Base-by-base conservation (phyloP, 768 basidiomycete genomes). In the Collybia nuda region DNA sequence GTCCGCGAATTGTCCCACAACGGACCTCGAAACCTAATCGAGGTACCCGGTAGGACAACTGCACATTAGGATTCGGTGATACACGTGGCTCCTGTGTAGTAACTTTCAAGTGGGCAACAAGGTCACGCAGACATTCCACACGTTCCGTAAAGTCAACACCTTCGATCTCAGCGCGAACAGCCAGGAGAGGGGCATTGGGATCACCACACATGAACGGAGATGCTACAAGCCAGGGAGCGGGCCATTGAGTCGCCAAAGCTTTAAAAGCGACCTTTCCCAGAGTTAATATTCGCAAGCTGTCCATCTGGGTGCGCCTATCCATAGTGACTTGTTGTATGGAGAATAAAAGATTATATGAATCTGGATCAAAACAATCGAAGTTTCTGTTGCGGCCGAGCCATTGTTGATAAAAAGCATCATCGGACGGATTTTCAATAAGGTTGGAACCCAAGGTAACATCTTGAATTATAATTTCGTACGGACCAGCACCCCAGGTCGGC, bases 181-280 rank as follows among this genome's bases (percentile, higher is more conserved):
- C 77, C 17, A 88, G 41, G 11, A 84, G 69, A 9, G 87, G 75
- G 8, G 77, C 71, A 59, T 84, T 84, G 7, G 82, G 77, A 58
- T 86, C 85, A 19, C 79, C 81, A 11, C 67, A 53, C 39, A 85
- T 62, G 56, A 84, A 81, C 0, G 76, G 68, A 18, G 77, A 69
- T 2, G 74, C 64, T 26, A 66, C 65, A 24, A 85, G 64, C 71
- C 78, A 78, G n/a, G 77, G 78, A 37, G 75, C 63, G 7, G 85
- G 82, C 86, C 85, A 90, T 62, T 84, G 81, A 2, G 76, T 76
- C 18, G 74, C 64, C 19, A 86, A 64, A 1, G 69, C 61, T 42
- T 75, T 65, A 21, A 79, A 53, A 28, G 69, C 56, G 14, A 77
- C 47, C 4, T 67, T 62, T 19, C 75, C 74, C 14, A 84, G 52